Conservation (phyloP, 2,329 filamentous ascomycete genomes). For the Aspergillus aculeatus region DNA sequence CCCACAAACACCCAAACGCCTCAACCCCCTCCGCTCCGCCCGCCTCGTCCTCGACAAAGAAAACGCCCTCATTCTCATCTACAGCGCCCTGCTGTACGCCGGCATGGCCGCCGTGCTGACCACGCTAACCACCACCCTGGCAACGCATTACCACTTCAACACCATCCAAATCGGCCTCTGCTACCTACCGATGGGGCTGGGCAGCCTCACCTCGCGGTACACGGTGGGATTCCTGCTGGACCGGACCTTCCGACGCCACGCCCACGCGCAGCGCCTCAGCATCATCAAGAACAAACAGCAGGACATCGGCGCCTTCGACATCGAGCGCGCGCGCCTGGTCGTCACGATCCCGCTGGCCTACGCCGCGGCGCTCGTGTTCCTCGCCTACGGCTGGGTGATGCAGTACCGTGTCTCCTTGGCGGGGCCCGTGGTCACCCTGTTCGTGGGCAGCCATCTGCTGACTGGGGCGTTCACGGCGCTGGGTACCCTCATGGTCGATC, state of each 20-base stretch:
- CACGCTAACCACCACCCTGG: slow-evolving; percentile 45
- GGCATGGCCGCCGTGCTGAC: slow-evolving; percentile 47
- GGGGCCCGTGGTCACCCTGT: slow-evolving; percentile 34
- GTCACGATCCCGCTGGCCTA: slow-evolving; percentile 35
- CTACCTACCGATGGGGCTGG: slow-evolving; percentile 21
- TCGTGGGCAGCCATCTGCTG: slow-evolving; percentile 33
- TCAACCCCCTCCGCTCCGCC: slow-evolving; percentile 26
- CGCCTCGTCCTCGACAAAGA: slow-evolving; percentile 35
- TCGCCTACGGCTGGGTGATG: slow-evolving; percentile 42
- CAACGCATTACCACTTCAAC: slow-evolving; percentile 19
- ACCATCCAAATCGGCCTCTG: slow-evolving; percentile 25
- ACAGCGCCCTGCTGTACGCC: slow-evolving; percentile 42
- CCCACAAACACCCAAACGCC: slow-evolving; percentile 15
- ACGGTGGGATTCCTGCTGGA: slow-evolving; percentile 52
- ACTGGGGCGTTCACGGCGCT: slow-evolving; percentile 39
- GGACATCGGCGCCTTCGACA: slow-evolving; percentile 53
- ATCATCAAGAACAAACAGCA: slow-evolving; percentile 44
- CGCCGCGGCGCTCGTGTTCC: slow-evolving; percentile 22
- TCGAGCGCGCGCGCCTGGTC: slow-evolving; percentile 43
- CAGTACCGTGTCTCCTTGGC: slow-evolving; percentile 32
- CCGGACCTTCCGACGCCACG: slow-evolving; percentile 67
- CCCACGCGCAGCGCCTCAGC: slow-evolving; percentile 49
- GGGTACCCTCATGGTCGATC: slow-evolving; percentile 48
- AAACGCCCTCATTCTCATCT: slow-evolving; percentile 34
- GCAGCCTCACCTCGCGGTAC: slow-evolving; percentile 31